phyloP scores from a whole-genome alignment of 345 rosid species.

The Kandelia obovata region DNA sequence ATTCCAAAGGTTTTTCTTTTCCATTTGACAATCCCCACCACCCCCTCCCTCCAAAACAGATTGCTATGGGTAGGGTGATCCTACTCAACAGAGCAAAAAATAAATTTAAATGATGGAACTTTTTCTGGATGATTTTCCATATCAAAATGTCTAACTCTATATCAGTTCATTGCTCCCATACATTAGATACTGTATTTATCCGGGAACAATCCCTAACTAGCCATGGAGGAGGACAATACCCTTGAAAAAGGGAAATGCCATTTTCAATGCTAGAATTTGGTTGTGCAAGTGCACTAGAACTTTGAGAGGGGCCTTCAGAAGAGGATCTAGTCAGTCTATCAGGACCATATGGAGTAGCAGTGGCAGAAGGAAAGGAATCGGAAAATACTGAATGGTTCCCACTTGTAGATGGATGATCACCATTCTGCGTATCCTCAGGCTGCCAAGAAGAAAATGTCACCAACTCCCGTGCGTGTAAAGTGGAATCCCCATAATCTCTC shows the following conservation, averaged over 20 bases:
- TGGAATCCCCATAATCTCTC: conserved; percentile 42
- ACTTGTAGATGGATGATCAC: conserved; percentile 33
- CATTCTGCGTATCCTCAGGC: conserved; percentile 28
- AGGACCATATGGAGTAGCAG: conserved; percentile 25
- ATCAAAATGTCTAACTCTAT: neutral
- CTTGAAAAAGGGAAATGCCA: conserved; percentile 76
- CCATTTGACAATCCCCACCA: too few species aligned
- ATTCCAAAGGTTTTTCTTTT: too few species aligned
- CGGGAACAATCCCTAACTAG: conserved; percentile 12
- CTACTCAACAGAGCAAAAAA: neutral
- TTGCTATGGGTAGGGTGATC: too few species aligned
- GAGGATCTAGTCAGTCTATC: conserved; percentile 31
- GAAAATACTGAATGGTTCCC: conserved; percentile 39
- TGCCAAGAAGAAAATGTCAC: conserved; percentile 40
- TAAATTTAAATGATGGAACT: neutral
- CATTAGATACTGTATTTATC: neutral
- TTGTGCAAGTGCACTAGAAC: conserved; percentile 39
- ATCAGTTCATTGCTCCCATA: neutral
- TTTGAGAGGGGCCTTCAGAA: conserved; percentile 36
- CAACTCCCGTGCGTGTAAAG: conserved; percentile 49
- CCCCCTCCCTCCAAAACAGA: too few species aligned
- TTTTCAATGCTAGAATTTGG: conserved; percentile 38
- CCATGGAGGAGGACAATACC: conserved; percentile 42
- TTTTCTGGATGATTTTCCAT: neutral
- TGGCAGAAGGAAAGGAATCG: conserved; percentile 48